Conservation (phyloP, 2,329 filamentous ascomycete species). For the Alternaria ventricosa region DNA sequence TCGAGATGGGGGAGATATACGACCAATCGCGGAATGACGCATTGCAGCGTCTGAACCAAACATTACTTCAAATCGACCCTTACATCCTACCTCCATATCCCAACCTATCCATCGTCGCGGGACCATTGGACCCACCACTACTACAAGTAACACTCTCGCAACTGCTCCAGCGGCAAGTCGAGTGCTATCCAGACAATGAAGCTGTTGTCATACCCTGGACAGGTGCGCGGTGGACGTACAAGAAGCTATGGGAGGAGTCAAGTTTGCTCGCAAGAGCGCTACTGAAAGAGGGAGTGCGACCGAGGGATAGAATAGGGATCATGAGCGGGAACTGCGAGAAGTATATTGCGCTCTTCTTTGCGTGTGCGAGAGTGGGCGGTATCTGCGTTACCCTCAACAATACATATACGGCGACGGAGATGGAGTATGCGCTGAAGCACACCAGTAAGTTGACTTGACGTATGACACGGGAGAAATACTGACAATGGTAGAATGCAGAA, state of each 20-base stretch:
- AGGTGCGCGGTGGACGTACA: constrained; percentile 72
- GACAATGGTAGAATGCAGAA: constrained; percentile 64
- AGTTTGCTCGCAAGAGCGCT: constrained; percentile 55
- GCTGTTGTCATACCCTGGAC: constrained; percentile 79
- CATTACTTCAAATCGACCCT: constrained; percentile 47
- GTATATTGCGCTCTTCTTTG: constrained; percentile 73
- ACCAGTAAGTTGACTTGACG: constrained; percentile 59
- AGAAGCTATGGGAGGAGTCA: constrained; percentile 49
- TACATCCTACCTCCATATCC: constrained; percentile 48
- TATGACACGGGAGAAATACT: not conserved
- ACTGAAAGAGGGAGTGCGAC: constrained; percentile 69
- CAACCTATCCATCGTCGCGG: constrained; percentile 67
- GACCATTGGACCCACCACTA: constrained; percentile 71
- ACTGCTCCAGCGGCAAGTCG: constrained; percentile 73
- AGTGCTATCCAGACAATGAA: constrained; percentile 69
- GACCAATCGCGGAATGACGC: constrained; percentile 37
- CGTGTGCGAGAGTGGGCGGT: constrained; percentile 61
- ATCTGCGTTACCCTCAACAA: constrained; percentile 79
- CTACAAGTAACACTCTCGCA: constrained; percentile 75
- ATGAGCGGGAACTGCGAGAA: constrained; percentile 71
- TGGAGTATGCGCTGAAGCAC: constrained; percentile 73
- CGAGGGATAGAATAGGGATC: constrained; percentile 74
- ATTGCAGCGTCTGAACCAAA: constrained; percentile 46
- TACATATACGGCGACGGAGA: constrained; percentile 77
- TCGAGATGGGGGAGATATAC: constrained; percentile 34